phyloP scores from a whole-genome alignment of 2,329 filamentous ascomycete species.

The Thelonectria blattea region DNA sequence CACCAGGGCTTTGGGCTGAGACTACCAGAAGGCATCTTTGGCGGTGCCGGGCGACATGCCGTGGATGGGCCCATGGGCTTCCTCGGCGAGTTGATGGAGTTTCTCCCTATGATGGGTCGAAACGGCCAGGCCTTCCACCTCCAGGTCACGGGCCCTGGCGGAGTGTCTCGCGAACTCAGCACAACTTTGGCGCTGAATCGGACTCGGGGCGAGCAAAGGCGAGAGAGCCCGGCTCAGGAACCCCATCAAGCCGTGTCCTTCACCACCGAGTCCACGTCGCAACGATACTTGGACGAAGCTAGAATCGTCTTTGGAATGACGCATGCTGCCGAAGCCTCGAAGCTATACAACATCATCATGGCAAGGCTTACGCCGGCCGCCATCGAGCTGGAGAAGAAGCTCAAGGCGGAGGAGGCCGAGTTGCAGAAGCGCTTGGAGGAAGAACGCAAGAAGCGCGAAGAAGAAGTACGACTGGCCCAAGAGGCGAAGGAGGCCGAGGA shows the following conservation, averaged over 20 bases:
- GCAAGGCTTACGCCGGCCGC: conserved; percentile 81
- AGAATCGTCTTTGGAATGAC: conserved; percentile 79
- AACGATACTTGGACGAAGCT: conserved; percentile 89
- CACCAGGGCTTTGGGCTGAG: conserved; percentile 62
- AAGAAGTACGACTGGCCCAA: conserved; percentile 68
- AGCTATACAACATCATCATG: conserved; percentile 72
- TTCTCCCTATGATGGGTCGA: conserved; percentile 54
- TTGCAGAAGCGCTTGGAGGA: conserved; percentile 58
- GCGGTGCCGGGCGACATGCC: conserved; percentile 42
- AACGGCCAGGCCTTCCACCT: conserved; percentile 63
- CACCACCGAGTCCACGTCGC: conserved; percentile 70
- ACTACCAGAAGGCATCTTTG: conserved; percentile 54
- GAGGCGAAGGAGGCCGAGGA: conserved; percentile 78
- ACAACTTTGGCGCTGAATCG: conserved; percentile 52
- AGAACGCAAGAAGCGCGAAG: conserved; percentile 66
- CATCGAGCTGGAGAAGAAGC: conserved; percentile 78
- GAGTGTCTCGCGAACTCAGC: conserved; percentile 55
- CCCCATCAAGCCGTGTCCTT: conserved; percentile 81
- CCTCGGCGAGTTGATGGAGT: conserved; percentile 62
- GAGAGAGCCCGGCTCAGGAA: conserved; percentile 58
- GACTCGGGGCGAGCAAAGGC: conserved; percentile 54
- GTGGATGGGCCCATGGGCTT: conserved; percentile 60
- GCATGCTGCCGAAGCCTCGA: conserved; percentile 69
- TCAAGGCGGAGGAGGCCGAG: conserved; percentile 64
- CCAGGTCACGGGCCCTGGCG: conserved; percentile 59